Base-by-base conservation (phyloP, 805 yeast species). In the Yarrowia sp. region DNA sequence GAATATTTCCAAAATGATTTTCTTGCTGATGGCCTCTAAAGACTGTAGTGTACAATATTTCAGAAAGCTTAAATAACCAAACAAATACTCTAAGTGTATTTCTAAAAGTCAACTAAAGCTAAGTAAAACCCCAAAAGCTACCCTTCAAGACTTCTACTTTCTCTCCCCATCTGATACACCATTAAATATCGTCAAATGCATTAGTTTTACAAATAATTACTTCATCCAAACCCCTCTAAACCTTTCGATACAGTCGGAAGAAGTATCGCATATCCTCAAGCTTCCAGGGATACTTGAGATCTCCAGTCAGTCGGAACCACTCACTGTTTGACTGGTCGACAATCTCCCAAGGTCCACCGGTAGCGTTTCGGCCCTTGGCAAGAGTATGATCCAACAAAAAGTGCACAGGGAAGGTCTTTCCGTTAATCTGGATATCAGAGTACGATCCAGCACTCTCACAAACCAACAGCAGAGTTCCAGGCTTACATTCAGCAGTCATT, bases 381-480 rank as follows among this genome's bases (percentile, higher is more conserved):
- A 58, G 42, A 33, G 51, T 58, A 2, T 43, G 42, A 71, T 91
- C 96, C 10, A 92, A 79, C 43, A 91, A 78, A 70, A 88, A 90
- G 68, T 90, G 92, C 3, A 91, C 86, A 0, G 97, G 97, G 77
- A 91, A 91, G 68, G 79, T 83, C 73, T 88, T 90, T 35, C 84
- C 74, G 3, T 96, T 96, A 47, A 91, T 81, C 1, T 84, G 81
- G 42, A 91, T 88, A 70, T 90, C 87, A 1, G 96, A 89, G 74
- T 86, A 91, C 9, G 96, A 88, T 0, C 97, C 97, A 0, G 97
- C 97, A 76, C 95, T 87, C 71, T 91, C 97, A 1, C 90, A 84
- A 28, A 91, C 84, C 50, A 92, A 77, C 39, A 91, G 74, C 33
- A 82, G 74, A 14, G 90, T 76, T 0, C 92, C 95, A 1, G 74